A percentile compares a stretch with the other conserved stretches of the same genome.
Conservation (phyloP, 805 yeast species). For the Tetrapisispora namnaoensis region DNA sequence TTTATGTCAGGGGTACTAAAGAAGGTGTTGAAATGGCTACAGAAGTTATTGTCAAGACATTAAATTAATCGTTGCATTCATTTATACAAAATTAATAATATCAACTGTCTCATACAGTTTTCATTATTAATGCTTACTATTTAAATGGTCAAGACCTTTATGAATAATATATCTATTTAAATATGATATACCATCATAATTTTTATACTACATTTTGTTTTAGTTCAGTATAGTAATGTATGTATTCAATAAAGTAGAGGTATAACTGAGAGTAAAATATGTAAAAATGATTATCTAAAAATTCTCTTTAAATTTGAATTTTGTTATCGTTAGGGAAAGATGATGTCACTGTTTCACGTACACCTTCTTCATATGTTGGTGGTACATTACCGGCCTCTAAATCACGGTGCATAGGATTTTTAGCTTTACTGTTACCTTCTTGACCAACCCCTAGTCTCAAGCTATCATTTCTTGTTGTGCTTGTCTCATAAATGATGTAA, state of each 20-base stretch:
- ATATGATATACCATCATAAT: background rate
- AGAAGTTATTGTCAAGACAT: constrained; percentile 29
- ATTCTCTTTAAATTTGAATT: background rate
- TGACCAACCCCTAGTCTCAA: too few species aligned
- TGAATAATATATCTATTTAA: background rate
- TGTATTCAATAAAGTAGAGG: too few species aligned
- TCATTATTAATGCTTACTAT: background rate
- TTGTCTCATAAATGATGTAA: constrained; percentile 41
- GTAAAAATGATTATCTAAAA: too few species aligned
- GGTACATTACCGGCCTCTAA: background rate
- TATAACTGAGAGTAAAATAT: too few species aligned
- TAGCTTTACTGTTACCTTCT: background rate
- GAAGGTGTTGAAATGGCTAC: constrained; percentile 45
- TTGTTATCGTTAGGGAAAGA: background rate
- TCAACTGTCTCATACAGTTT: too few species aligned
- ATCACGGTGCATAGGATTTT: background rate
- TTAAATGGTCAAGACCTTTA: background rate
- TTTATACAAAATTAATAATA: background rate
- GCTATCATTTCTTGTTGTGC: background rate
- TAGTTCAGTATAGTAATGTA: too few species aligned
- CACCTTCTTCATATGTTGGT: constrained; percentile 1
- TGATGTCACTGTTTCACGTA: background rate
- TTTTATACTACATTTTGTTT: background rate
- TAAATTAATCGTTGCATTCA: constrained; percentile 7
- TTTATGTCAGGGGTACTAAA: constrained; percentile 51